Percentiles rank a stretch among this genome's conserved stretches.
Evolutionary conservation across 352 stramenopile genomes (phyloP).

Genomic region (Phytophthora litchii): DNA sequence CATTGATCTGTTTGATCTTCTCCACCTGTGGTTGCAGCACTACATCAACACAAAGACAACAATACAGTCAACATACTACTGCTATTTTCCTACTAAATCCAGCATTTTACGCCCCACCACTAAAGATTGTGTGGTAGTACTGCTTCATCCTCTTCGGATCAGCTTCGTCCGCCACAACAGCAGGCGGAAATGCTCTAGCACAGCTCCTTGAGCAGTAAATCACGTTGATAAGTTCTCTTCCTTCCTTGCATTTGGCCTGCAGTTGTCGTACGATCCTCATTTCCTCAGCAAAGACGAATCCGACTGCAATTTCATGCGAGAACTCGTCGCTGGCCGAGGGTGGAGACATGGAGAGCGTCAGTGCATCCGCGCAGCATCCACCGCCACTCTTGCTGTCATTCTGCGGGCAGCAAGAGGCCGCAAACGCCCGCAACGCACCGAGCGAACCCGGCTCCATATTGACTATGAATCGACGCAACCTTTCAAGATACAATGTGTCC

Average conservation of each 20-base stretch:
- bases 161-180: constrained; percentile 24
- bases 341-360: constrained; percentile 39
- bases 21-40: constrained; percentile 68
- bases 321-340: constrained; percentile 38
- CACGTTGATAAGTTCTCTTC: constrained; percentile 39
- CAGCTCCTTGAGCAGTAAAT: constrained; percentile 72
- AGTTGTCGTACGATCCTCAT: constrained; percentile 66
- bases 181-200: constrained; percentile 50
- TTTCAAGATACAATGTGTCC: constrained; percentile 24
- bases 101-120: constrained; percentile 29
- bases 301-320: constrained; percentile 53
- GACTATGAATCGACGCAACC: constrained; percentile 5
- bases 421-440: constrained; percentile 41
- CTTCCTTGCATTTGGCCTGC: constrained; percentile 43
- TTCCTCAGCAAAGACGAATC: constrained; percentile 64
- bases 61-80: background rate
- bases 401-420: constrained; percentile 21
- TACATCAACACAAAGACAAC: constrained; percentile 13
- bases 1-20: constrained; percentile 57
- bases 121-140: constrained; percentile 58
- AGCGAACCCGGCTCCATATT: constrained; percentile 27
- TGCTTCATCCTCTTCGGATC: constrained; percentile 33
- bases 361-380: constrained; percentile 17
- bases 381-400: constrained; percentile 17
- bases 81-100: background rate